Conservation (phyloP, 2,329 filamentous ascomycete genomes). For the Cercospora berteroae region DNA sequence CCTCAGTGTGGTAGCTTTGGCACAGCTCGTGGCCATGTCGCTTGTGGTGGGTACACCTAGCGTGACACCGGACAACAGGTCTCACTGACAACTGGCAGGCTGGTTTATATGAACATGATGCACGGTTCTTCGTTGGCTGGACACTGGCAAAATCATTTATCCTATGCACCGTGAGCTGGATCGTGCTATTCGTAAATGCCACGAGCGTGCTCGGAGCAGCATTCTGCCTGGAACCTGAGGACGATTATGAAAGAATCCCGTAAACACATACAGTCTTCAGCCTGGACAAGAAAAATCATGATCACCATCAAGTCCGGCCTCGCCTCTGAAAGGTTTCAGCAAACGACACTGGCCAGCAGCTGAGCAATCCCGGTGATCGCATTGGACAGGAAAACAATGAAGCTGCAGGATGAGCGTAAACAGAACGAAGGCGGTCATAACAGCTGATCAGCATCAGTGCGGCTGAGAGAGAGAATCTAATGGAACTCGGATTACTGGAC, state of each 20-base stretch:
- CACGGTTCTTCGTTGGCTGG: conserved; percentile 82
- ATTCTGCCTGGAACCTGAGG: conserved; percentile 71
- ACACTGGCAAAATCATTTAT: conserved; percentile 75
- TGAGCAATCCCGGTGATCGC: background rate
- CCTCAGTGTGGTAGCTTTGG: conserved; percentile 62
- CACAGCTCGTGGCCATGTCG: conserved; percentile 74
- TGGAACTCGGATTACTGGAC: background rate
- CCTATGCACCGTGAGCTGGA: conserved; percentile 62
- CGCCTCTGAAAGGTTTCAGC: background rate
- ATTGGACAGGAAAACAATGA: background rate
- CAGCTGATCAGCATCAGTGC: background rate
- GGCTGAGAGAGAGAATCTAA: background rate
- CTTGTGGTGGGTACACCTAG: conserved; percentile 65
- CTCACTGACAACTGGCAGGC: conserved; percentile 53
- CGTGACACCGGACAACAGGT: background rate
- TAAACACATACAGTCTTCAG: background rate
- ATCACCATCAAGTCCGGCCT: background rate
- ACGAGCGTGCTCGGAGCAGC: conserved; percentile 64
- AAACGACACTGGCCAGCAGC: background rate
- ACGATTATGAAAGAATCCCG: conserved; percentile 75
- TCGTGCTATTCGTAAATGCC: conserved; percentile 53
- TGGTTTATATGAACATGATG: conserved; percentile 78
- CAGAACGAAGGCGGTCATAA: background rate
- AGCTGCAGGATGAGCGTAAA: background rate
- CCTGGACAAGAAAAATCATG: background rate